phyloP scores from a whole-genome alignment of 306 rosid genomes.

The Heteromeles arbutifolia region DNA sequence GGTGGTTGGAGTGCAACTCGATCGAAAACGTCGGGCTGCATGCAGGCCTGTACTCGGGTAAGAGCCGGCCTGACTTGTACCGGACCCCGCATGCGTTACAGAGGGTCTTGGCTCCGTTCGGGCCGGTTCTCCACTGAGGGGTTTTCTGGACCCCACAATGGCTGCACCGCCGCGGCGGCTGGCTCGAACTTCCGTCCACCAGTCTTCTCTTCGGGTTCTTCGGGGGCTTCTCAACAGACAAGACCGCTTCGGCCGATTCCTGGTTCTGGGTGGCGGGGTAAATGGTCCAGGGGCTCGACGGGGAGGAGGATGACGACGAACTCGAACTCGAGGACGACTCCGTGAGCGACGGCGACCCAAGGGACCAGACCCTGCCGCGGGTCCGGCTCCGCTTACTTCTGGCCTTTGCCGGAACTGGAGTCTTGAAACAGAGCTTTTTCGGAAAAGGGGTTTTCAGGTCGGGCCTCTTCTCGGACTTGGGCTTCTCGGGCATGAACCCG shows the following conservation, averaged over 20 bases:
- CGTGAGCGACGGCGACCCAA: slow-evolving; percentile 45
- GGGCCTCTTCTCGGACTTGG: background rate
- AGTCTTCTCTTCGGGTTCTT: slow-evolving; percentile 38
- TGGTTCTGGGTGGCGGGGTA: slow-evolving; percentile 19
- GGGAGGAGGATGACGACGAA: slow-evolving; percentile 52
- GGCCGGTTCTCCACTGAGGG: slow-evolving; percentile 97
- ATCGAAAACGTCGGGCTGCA: slow-evolving; percentile 89
- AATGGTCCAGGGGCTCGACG: slow-evolving; percentile 38
- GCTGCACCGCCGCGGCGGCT: slow-evolving; percentile 67
- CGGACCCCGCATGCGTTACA: slow-evolving; percentile 95
- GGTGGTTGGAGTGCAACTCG: slow-evolving; percentile 85
- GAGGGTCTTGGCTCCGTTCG: slow-evolving; percentile 73
- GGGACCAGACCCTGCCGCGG: slow-evolving; percentile 75
- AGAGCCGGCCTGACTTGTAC: slow-evolving; percentile 81
- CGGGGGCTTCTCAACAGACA: slow-evolving; percentile 5
- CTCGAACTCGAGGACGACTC: slow-evolving; percentile 63
- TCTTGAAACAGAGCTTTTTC: slow-evolving; percentile 37
- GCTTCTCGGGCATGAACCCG: slow-evolving; percentile 17
- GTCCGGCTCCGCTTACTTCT: slow-evolving; percentile 67
- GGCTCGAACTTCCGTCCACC: slow-evolving; percentile 12
- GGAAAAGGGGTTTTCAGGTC: slow-evolving; percentile 12
- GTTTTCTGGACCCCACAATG: slow-evolving; percentile 97
- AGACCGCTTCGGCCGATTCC: slow-evolving; percentile 23
- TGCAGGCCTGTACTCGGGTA: slow-evolving; percentile 95
- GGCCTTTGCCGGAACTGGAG: slow-evolving; percentile 73